Base-by-base conservation (phyloP, 192 early-diverging fungal genomes). In the Backusella sp. region DNA sequence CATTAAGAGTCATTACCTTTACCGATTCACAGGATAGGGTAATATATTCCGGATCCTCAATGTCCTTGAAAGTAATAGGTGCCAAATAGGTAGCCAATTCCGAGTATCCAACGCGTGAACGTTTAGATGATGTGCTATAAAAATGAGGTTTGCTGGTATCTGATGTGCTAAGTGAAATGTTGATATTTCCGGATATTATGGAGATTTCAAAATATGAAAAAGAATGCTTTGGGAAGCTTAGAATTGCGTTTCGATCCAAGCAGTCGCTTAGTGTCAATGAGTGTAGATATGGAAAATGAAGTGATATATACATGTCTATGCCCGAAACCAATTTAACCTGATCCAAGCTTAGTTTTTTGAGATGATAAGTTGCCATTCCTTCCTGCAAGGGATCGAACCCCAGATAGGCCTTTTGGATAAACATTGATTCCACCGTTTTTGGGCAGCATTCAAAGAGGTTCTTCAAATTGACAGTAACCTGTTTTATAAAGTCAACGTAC, bases 131-230 rank as follows among this genome's bases (percentile, higher is more conserved):
- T 11, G 56, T 62, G 11, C 56, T 62, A 28, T 62, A 62, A 62
- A 26, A 62, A 62, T 28, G 8, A 62, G 56, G 56, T 62, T 62
- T 62, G 56, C 12, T 62, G 9, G 26, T 62, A 12, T 12, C 26
- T 62, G 23, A 62, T 4, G 26, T 28, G 26, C 11, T 26, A 28
- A 62, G 21, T 62, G 56, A 62, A 1, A 62, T 62, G 56, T 62
- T 62, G 21, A 62, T 62, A 14, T 28, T 62, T 23, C 3, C 23
- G 8, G 56, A 28, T 62, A 23, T 14, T 28, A 23, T 62, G 28
- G 56, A 62, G 26, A 62, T 62, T 62, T 62, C 56, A 62, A 62
- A 62, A 4, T 62, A 62, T 4, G 56, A 62, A 28, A 62, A 62
- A 28, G 23, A 28, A 62, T 62, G 56, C 11, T 62, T 62, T 62